A percentile compares a stretch with the other conserved stretches of the same genome.
Evolutionary conservation across 2,329 filamentous ascomycete species (phyloP).

Genomic region (Penicillium sp.): DNA sequence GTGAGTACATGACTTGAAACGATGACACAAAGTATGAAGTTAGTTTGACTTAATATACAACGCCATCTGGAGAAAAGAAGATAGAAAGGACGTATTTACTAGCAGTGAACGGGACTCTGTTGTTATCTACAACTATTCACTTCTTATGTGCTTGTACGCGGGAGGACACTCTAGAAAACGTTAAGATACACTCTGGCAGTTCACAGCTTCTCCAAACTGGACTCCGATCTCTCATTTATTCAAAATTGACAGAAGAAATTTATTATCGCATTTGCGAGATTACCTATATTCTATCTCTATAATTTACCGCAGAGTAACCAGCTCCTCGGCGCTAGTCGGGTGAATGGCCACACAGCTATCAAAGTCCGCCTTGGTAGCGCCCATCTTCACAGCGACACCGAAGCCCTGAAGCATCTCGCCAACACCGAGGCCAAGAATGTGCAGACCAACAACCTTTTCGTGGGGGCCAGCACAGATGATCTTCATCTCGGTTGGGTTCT

Average conservation of each 20-base stretch:
- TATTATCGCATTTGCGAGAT: background rate
- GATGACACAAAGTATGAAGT: no score
- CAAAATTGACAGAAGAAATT: background rate
- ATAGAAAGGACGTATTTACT: no score
- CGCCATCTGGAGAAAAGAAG: no score
- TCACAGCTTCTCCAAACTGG: background rate
- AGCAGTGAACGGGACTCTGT: no score
- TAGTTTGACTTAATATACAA: no score
- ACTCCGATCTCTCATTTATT: background rate
- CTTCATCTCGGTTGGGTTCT: conserved; percentile 59
- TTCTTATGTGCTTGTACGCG: background rate
- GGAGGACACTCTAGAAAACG: background rate
- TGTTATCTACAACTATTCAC: no score
- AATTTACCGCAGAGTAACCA: conserved; percentile 60
- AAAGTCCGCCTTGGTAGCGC: conserved; percentile 77
- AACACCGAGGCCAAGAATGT: conserved; percentile 55
- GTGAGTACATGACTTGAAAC: no score
- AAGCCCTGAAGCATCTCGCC: conserved; percentile 77
- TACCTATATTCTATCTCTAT: conserved; percentile 8
- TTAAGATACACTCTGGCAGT: no score
- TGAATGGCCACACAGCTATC: conserved; percentile 78
- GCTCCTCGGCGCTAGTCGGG: conserved; percentile 76
- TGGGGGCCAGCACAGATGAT: conserved; percentile 56
- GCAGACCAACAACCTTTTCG: conserved; percentile 59
- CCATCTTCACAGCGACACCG: conserved; percentile 79